Percentiles rank a stretch among this genome's conserved stretches.
Evolutionary conservation across 2,329 filamentous ascomycete species (phyloP).

Genomic region (Emydomyces testavorans): DNA sequence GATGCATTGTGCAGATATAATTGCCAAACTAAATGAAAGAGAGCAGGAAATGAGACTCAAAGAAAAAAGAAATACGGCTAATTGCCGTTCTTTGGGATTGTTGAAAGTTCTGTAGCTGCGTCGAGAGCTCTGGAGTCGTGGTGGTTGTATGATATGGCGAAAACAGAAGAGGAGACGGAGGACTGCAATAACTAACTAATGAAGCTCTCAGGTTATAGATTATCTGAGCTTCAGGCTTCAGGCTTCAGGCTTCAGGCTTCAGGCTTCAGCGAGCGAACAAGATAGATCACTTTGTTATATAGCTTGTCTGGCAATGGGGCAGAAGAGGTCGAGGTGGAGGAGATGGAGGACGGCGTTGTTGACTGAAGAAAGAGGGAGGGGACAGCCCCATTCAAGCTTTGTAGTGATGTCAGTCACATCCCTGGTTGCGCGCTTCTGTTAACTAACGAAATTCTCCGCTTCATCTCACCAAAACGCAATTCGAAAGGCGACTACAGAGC

Average conservation of each 20-base stretch:
- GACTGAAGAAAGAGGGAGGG: neutral
- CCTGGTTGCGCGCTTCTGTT: neutral
- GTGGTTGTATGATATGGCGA: neutral
- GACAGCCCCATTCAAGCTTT: constrained; percentile 8
- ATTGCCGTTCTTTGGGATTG: neutral
- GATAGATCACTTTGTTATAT: constrained; percentile 9
- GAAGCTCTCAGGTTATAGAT: too few species aligned
- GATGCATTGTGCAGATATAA: constrained; percentile 60
- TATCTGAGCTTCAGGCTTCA: neutral
- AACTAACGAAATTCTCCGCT: too few species aligned
- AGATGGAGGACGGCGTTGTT: neutral
- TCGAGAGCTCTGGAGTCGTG: neutral
- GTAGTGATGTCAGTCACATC: constrained; percentile 10
- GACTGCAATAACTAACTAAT: neutral
- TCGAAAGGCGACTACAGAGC: too few species aligned
- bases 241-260: too few species aligned
- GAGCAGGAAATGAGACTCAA: neutral
- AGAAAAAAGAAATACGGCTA: neutral
- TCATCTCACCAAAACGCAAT: too few species aligned
- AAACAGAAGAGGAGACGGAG: neutral
- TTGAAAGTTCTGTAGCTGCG: neutral
- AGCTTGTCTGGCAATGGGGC: neutral
- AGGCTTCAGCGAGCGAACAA: constrained; percentile 6
- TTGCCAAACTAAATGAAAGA: neutral
- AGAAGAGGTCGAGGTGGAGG: neutral